Evolutionary conservation across 768 basidiomycete genomes (phyloP).

Genomic region (Suillus hirtellus): DNA sequence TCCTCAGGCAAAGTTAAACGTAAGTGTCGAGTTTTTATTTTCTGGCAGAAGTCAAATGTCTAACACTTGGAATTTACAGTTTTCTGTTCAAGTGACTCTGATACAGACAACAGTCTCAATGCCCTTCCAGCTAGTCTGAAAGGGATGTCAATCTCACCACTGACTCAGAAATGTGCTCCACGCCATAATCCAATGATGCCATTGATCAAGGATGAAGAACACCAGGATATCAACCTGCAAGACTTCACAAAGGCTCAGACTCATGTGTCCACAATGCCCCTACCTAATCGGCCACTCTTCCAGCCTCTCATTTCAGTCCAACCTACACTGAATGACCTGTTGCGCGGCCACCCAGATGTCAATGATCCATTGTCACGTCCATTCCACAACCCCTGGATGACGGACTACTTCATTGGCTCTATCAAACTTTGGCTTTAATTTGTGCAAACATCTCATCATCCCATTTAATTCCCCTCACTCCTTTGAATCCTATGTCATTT

Average conservation of each 20-base stretch:
- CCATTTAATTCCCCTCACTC: neutral
- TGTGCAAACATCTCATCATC: neutral
- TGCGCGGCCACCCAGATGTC: neutral
- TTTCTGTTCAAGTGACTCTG: neutral
- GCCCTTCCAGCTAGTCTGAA: neutral
- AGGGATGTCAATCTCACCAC: neutral
- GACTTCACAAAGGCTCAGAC: neutral
- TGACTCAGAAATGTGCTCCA: neutral
- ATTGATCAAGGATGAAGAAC: neutral
- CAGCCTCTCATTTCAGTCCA: neutral
- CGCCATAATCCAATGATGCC: neutral
- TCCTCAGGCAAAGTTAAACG: neutral
- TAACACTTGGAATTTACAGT: constrained; percentile 1
- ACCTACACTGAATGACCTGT: neutral
- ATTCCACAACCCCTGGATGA: neutral
- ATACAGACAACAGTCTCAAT: neutral
- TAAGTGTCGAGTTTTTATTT: neutral
- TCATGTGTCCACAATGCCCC: neutral
- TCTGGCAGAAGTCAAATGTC: neutral
- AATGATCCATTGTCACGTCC: neutral
- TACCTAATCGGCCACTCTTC: neutral
- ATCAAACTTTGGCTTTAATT: neutral
- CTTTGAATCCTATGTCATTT: neutral
- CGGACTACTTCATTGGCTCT: neutral
- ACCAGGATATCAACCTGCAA: neutral